Base-by-base conservation (phyloP, 139 green algal genomes). In the Picochlorum sp. region DNA sequence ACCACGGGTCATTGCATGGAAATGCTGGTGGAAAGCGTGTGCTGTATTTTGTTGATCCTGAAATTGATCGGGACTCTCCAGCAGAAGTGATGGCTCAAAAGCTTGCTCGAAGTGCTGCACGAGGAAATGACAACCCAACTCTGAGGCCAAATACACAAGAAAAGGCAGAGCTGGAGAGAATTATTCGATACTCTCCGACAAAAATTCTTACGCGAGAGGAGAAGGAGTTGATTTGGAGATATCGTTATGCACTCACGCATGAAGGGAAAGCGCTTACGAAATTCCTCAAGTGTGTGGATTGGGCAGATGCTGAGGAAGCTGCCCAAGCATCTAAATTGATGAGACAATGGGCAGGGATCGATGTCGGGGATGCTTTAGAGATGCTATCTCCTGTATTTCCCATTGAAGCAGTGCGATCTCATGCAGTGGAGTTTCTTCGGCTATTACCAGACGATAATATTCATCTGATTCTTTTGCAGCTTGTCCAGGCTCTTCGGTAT, bases 401-500 rank as follows among this genome's bases (percentile, higher is more conserved):
- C 37, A 84, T 86, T 15, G 57, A 77, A 10, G 77, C 86, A 69
- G 89, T 92, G 57, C 56, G 85, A 14, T 69, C 65, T 11, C 80
- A 92, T 62, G 86, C 86, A 2, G 86, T 92, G 49, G 68, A 64
- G 24, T 76, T 89, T 28, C 72, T 95, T 46, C 56, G 80, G 49
- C 34, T 65, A 9, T 84, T 86, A 0, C 81, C 86, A 2, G 86
- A 96, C 49, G 90, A 96, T 49, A 89, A 96, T 82, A 80, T 97
- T 61, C 66, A 86, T 3, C 84, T 74, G 63, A 96, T 94, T 72
- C 80, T 98, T 71, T 84, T 98, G 74, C 92, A 96, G 75, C 82
- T 97, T 49, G 87, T 96, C 45, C 88, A 92, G 68, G 92, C 92
- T 4, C 77, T 98, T 69, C 84, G 92, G 8, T 97, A 96, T 70